Base-by-base conservation (phyloP, 495 filamentous ascomycete species). In the Aspergillus egyptiacus region DNA sequence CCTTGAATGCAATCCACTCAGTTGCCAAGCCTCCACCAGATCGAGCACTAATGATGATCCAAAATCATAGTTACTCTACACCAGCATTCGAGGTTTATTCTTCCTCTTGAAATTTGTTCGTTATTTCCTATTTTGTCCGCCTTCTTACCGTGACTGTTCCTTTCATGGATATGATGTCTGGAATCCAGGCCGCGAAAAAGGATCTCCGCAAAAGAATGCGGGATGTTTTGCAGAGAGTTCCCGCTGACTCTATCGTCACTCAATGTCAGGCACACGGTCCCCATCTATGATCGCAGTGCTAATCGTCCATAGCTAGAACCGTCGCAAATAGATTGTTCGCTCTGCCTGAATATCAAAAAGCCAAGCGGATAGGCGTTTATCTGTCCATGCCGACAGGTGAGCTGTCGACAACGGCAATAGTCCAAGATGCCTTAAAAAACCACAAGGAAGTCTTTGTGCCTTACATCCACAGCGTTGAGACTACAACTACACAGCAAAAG, bases 401-500 rank as follows among this genome's bases (percentile, higher is more conserved):
- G 64, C 76, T 95, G 11, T 83, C 84, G 36, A 97, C 94, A 11
- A 80, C 80, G 20, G 64, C 69, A 11, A 87, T 96, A 20, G 87
- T 97, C 14, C 75, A 79, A 28, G 79, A 95, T 75, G 91, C 90
- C 14, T 70, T 98, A 19, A 61, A 68, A 18, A 67, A 72, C 8
- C 87, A 87, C 30, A 97, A 97, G 65, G 69, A 82, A 43, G 87
- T 97, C 20, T 96, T 90, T 65, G 84, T 98, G 23, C 93, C 93
- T 9, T 94, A 93, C 60, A 85, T 91, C 41, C 80, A 93, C 65
- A 80, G 73, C 39, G 67, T 78, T 13, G 70, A 77, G 20, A 60
- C 63, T 5, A 34, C 54, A n/a, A 44, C 51, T 9, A 60, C 55
- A 9, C 81, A 80, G 14, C 42, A 46, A 20, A 68, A 67, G 38